A percentile compares a stretch with the other conserved stretches of the same genome.
Evolutionary conservation across 768 basidiomycete genomes (phyloP).

Genomic region (Boletus edulis): DNA sequence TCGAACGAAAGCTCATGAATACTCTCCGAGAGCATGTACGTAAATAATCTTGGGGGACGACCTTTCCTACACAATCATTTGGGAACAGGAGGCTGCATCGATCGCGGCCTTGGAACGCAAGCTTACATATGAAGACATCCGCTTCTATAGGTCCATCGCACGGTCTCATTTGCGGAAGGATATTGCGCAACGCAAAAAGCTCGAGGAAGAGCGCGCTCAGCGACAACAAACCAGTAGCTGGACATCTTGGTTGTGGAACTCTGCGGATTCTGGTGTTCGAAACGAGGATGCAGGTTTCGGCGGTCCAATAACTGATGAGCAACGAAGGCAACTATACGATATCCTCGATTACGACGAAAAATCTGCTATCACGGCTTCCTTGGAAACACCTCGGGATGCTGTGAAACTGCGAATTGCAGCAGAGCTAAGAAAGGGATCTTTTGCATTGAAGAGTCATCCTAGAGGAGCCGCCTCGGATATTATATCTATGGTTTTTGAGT

Average conservation of each 20-base stretch:
- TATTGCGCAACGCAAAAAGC: conserved; percentile 59
- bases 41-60: not conserved
- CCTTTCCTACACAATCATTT: not conserved
- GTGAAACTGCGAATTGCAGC: conserved; percentile 73
- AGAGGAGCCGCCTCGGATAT: conserved; percentile 65
- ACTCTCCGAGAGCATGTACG: conserved; percentile 55
- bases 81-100: conserved; percentile 45
- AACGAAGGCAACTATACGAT: conserved; percentile 86
- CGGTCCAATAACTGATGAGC: conserved; percentile 81
- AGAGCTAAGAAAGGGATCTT: conserved; percentile 83
- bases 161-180: conserved; percentile 88
- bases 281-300: conserved; percentile 57
- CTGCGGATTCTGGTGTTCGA: conserved; percentile 37
- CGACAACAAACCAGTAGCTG: conserved; percentile 55
- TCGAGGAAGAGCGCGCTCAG: conserved; percentile 65
- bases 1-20: conserved; percentile 68
- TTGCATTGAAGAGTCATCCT: conserved; percentile 76
- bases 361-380: conserved; percentile 61
- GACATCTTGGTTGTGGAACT: conserved; percentile 84
- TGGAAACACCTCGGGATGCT: conserved; percentile 76
- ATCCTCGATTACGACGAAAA: conserved; percentile 92
- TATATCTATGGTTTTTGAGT: conserved; percentile 83
- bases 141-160: conserved; percentile 95
- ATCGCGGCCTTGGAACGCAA: conserved; percentile 75
- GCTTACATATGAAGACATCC: conserved; percentile 90